These are phyloP conservation scores for Zelopaecilomyces penicillatus DNA, from an alignment of 2,329 filamentous ascomycete genomes.

Conservation along the genomic window DNA sequence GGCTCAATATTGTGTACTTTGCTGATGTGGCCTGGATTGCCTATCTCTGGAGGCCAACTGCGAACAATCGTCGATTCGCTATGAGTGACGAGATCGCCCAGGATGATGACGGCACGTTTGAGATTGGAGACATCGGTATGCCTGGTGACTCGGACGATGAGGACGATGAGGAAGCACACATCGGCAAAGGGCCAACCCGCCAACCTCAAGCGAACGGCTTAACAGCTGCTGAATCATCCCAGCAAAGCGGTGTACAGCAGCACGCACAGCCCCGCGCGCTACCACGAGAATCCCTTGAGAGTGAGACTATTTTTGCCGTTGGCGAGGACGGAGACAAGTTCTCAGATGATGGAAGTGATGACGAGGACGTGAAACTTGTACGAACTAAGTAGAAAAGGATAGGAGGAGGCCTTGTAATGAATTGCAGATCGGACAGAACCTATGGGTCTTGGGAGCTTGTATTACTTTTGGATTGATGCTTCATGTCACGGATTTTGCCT, in stretches of 20 bases:
- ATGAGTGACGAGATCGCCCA: constrained; percentile 99
- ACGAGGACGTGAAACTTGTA: constrained; percentile 31
- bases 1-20: constrained; percentile 94
- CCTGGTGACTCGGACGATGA: constrained; percentile 52
- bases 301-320: constrained; percentile 93
- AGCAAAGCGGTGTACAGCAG: constrained; percentile 12
- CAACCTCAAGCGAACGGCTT: constrained; percentile 17
- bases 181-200: constrained; percentile 29
- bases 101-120: constrained; percentile 91
- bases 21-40: constrained; percentile 88
- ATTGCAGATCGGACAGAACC: too few relatives aligned
- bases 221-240: constrained; percentile 15
- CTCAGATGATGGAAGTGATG: constrained; percentile 58
- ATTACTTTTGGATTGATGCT: too few relatives aligned
- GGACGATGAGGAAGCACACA: constrained; percentile 41
- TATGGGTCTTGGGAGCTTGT: too few relatives aligned
- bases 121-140: constrained; percentile 85
- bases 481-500: too few relatives aligned
- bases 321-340: constrained; percentile 79
- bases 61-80: constrained; percentile 92
- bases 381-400: too few relatives aligned
- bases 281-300: constrained; percentile 57
- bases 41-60: constrained; percentile 93
- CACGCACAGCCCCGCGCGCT: constrained; percentile 23
- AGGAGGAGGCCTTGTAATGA: too few relatives aligned